A percentile compares a stretch with the other conserved stretches of the same genome.
These are phyloP conservation scores for Kondoa subrosea DNA, from an alignment of 768 basidiomycete species.

Conservation along the genomic window DNA sequence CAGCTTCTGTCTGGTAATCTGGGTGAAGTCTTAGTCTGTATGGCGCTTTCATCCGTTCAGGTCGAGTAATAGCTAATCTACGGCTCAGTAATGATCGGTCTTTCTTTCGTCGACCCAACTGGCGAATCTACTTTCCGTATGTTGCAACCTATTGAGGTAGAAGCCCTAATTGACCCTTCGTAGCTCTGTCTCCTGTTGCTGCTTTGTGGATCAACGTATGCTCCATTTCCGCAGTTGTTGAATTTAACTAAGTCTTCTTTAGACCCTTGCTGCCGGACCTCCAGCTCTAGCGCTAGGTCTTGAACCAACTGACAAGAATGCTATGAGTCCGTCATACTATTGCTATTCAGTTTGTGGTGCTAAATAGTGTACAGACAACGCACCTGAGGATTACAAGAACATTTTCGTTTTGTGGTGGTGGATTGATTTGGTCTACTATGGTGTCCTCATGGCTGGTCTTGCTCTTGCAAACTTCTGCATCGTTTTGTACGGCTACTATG, in stretches of 20 bases:
- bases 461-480: slow-evolving; percentile 33
- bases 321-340: slow-evolving; percentile 29
- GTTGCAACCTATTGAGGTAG: not conserved
- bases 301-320: slow-evolving; percentile 33
- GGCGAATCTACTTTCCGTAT: slow-evolving; percentile 42
- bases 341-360: too few species aligned
- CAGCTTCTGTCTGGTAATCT: slow-evolving; percentile 19
- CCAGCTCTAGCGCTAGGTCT: slow-evolving; percentile 33
- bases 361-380: slow-evolving; percentile 4
- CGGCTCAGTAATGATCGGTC: slow-evolving; percentile 42
- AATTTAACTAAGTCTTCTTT: not conserved
- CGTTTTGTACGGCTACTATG: slow-evolving; percentile 17
- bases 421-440: slow-evolving; percentile 32
- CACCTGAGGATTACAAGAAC: slow-evolving; percentile 23
- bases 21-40: slow-evolving; percentile 20
- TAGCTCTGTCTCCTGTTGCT: slow-evolving; percentile 28
- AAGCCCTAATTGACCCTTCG: not conserved
- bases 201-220: slow-evolving; percentile 36
- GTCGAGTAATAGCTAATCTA: too few species aligned
- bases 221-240: slow-evolving; percentile 12
- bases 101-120: slow-evolving; percentile 42
- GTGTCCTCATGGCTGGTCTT: slow-evolving; percentile 30
- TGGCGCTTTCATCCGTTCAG: too few species aligned
- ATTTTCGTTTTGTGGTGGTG: slow-evolving; percentile 33
- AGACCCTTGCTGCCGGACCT: slow-evolving; percentile 33